Evolutionary conservation across 495 filamentous ascomycete genomes (phyloP), one percentile per base, ranked within the genome.

Genomic region (Penicillium flavigenum): DNA sequence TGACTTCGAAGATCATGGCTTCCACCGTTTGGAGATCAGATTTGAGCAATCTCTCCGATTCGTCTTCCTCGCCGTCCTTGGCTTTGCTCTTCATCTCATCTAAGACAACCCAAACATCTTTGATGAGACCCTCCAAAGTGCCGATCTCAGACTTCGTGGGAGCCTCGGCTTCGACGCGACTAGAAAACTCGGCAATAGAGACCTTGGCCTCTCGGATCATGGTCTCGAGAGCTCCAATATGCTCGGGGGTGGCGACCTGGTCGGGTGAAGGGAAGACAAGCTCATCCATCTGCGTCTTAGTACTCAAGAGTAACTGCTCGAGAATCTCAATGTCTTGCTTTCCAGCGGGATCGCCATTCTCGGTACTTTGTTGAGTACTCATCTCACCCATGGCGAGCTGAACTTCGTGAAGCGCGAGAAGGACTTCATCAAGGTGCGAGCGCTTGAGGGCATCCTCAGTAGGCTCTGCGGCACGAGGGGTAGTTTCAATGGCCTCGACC

Each of bases 291-390:
- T 88, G 86, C 10, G 86, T 81, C 62, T 95, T 96, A 19, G 89
- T 90, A 65, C 91, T 92, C 47, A 86, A 82, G 22, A 97, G 81
- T 45, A 97, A 81, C 0, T 86, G 91, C 68, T 96, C 91, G 54
- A 97, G 91, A n/a, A 87, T 89, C 56, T 91, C 84, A 3, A 88
- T 88, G 61, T 96, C 91, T 56, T 93, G 88, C 66, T 82, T 86
- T 24, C 79, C 81, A 22, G 84, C 84, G 38, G 51, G 77, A 63
- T 53, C 73, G 57, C 64, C 67, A 36, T 76, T 66, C 14, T 69
- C 63, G 8, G 49, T 70, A 42, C 60, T 76, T 5, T 20, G 12
- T 34, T 44, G 51, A 44, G 71, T 60, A 38, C 71, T 67, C 26
- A 85, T 66, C 6, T 74, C 74, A 4, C 72, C 65, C 10, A 90